phyloP scores from a whole-genome alignment of 805 yeast genomes.

The Grigorovia jiainica region DNA sequence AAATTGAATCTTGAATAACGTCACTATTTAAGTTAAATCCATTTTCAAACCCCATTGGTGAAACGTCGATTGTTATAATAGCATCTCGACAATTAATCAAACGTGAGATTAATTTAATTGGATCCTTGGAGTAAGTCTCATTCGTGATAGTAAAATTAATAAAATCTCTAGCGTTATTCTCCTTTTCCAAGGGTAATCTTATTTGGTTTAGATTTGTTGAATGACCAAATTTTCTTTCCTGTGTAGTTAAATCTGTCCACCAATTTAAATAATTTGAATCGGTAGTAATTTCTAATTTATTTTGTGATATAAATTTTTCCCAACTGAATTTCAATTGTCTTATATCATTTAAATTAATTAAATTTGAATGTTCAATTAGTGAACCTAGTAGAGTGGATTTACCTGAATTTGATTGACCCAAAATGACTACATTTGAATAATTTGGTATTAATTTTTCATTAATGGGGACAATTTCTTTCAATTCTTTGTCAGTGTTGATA shows the following conservation, averaged over 20 bases:
- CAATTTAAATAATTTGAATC: constrained; percentile 3
- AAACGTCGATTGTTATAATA: constrained; percentile 9
- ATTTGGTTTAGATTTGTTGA: not conserved
- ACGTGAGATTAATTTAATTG: constrained; percentile 3
- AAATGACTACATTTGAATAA: constrained; percentile 1
- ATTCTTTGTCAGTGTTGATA: not conserved
- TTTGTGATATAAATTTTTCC: constrained; percentile 1
- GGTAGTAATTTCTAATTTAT: not conserved
- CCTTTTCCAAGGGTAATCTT: not conserved
- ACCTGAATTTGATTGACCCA: constrained; percentile 10
- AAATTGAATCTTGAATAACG: constrained; percentile 7
- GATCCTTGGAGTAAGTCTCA: constrained; percentile 2
- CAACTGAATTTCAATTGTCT: constrained; percentile 6
- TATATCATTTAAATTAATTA: constrained; percentile 5
- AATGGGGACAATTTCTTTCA: not conserved
- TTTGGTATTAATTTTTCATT: not conserved
- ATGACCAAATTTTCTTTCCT: constrained; percentile 1
- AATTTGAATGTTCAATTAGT: constrained; percentile 6
- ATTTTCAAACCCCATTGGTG: constrained; percentile 8
- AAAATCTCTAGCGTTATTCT: not conserved
- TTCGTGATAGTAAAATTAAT: not conserved
- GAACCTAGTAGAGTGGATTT: constrained; percentile 12
- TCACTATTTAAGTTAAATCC: constrained; percentile 11
- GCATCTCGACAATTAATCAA: constrained; percentile 2
- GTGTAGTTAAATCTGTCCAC: constrained; percentile 5